phyloP scores from a whole-genome alignment of 345 rosid genomes.

The Lepidium aucheri region DNA sequence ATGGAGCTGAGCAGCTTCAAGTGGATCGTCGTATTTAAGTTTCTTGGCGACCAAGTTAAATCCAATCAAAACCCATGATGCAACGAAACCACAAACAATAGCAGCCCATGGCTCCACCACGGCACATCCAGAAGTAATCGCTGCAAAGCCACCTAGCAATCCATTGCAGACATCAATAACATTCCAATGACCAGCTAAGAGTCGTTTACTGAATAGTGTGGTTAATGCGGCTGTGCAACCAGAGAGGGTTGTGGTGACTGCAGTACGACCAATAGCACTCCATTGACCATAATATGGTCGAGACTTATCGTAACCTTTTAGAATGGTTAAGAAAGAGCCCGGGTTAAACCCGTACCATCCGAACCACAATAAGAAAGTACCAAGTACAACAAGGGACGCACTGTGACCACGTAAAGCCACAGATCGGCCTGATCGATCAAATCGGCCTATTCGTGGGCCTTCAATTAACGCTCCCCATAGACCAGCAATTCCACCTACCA shows the following conservation, averaged over 20 bases:
- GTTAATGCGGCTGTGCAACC: constrained; percentile 17
- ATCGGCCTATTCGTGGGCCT: constrained; percentile 73
- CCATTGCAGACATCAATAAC: constrained; percentile 8
- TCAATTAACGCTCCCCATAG: constrained; percentile 66
- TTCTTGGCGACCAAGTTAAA: constrained; percentile 6
- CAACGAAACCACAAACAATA: constrained; percentile 10
- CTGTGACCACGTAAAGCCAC: constrained; percentile 62
- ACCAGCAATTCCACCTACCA: constrained; percentile 81
- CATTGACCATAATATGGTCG: constrained; percentile 22
- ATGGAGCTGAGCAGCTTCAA: constrained; percentile 16
- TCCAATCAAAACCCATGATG: constrained; percentile 13
- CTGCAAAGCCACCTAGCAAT: constrained; percentile 10
- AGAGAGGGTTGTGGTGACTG: constrained; percentile 14
- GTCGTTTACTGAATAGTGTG: constrained; percentile 12
- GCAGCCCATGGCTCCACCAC: constrained; percentile 21
- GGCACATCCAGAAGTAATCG: constrained; percentile 11
- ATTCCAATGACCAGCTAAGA: constrained; percentile 13
- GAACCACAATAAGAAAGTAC: constrained; percentile 66
- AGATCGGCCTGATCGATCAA: constrained; percentile 35
- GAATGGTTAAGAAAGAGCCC: constrained; percentile 48
- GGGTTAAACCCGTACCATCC: constrained; percentile 42
- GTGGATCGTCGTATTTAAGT: constrained; percentile 16
- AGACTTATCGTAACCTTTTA: constrained; percentile 23
- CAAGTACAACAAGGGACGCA: constrained; percentile 62
- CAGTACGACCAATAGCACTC: constrained; percentile 10